Evolutionary conservation across 306 rosid species (phyloP).

Genomic region (Acacia confusa): DNA sequence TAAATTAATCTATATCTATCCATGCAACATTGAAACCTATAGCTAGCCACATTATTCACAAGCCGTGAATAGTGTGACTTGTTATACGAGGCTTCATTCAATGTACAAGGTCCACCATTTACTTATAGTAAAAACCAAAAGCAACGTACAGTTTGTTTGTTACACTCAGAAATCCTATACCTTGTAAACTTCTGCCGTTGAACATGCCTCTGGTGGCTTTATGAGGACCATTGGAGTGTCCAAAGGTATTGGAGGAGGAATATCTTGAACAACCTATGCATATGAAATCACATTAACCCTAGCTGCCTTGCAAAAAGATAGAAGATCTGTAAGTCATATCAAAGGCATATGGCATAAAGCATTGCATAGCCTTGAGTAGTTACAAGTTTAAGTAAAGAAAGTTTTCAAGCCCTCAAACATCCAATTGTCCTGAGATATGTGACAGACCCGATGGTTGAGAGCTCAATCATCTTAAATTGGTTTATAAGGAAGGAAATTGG

Average conservation of each 20-base stretch:
- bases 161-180: constrained; percentile 43
- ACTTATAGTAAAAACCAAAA: constrained; percentile 1
- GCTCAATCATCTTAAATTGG: constrained; percentile 4
- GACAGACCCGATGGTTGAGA: background rate
- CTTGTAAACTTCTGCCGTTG: constrained; percentile 96
- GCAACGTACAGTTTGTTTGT: constrained; percentile 4
- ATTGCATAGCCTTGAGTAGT: background rate
- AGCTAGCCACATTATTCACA: background rate
- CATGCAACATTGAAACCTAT: background rate
- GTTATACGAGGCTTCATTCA: background rate
- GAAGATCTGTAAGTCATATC: background rate
- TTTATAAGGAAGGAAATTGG: constrained; percentile 24
- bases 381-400: background rate
- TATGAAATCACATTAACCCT: constrained; percentile 18
- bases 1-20: background rate
- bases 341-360: constrained; percentile 1
- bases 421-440: background rate
- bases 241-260: constrained; percentile 64
- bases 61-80: background rate
- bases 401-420: background rate
- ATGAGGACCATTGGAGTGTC: constrained; percentile 93
- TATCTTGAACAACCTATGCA: constrained; percentile 73
- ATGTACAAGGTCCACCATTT: background rate
- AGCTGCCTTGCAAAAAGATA: constrained; percentile 20
- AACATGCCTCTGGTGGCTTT: constrained; percentile 88